These are phyloP conservation scores for Trametes pubescens DNA, from an alignment of 1,284 basidiomycete species.

Conservation along the genomic window DNA sequence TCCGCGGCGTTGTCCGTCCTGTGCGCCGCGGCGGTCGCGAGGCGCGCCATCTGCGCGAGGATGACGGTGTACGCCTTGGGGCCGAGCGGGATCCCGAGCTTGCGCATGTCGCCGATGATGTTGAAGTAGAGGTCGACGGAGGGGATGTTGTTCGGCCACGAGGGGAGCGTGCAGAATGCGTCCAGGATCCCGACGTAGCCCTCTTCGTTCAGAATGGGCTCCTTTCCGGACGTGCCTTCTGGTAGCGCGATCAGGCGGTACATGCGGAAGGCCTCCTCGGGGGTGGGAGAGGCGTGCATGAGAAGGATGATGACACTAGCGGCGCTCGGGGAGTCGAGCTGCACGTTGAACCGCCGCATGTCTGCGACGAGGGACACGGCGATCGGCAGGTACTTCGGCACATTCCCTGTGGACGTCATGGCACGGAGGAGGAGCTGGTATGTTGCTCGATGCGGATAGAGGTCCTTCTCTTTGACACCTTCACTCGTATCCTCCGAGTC, in stretches of 20 bases:
- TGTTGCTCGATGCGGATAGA: constrained; percentile 45
- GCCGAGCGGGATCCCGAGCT: constrained; percentile 64
- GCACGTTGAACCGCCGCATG: constrained; percentile 46
- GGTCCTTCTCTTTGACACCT: not conserved
- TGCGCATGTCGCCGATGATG: constrained; percentile 87
- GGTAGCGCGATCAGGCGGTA: constrained; percentile 57
- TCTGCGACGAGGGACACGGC: constrained; percentile 66
- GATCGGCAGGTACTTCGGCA: constrained; percentile 54
- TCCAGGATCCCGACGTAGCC: constrained; percentile 70
- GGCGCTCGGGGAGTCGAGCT: constrained; percentile 50
- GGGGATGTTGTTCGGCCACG: constrained; percentile 39
- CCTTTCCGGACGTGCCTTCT: constrained; percentile 37
- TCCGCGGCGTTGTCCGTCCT: constrained; percentile 29
- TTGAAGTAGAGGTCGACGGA: constrained; percentile 68
- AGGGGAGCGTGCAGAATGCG: constrained; percentile 64
- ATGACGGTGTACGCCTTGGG: constrained; percentile 77
- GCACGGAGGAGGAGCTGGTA: constrained; percentile 67
- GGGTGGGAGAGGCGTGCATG: constrained; percentile 61
- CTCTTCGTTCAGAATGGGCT: constrained; percentile 56
- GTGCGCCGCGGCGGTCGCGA: constrained; percentile 47
- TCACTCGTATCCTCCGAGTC: not conserved
- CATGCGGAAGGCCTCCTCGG: constrained; percentile 66
- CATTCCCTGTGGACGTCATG: constrained; percentile 51
- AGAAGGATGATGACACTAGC: constrained; percentile 64
- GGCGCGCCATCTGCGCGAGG: constrained; percentile 61